phyloP scores from a whole-genome alignment of 345 rosid genomes.

The Turritis glabra region DNA sequence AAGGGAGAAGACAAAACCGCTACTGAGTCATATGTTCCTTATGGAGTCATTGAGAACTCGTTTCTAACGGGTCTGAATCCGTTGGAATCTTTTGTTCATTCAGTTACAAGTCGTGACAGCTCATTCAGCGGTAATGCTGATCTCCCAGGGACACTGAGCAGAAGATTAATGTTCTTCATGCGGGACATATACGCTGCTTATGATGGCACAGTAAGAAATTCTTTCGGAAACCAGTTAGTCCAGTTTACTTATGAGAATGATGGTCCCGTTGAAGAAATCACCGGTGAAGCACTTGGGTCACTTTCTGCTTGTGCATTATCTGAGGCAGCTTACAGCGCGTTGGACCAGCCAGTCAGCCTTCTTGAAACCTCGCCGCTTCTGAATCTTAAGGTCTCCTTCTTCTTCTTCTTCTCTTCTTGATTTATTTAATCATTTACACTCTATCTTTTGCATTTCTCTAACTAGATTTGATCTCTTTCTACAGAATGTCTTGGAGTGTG shows the following conservation, averaged over 20 bases:
- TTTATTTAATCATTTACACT: not conserved
- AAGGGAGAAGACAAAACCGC: slow-evolving; percentile 33
- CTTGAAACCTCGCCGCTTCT: slow-evolving; percentile 49
- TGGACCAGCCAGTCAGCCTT: slow-evolving; percentile 90
- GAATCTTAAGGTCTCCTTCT: slow-evolving; percentile 44
- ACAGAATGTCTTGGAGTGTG: slow-evolving; percentile 89
- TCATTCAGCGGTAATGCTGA: slow-evolving; percentile 95
- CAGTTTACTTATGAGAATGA: slow-evolving; percentile 65
- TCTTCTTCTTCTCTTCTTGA: not conserved
- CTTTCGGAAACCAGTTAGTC: slow-evolving; percentile 76
- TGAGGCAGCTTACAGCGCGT: slow-evolving; percentile 95
- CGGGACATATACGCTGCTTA: slow-evolving; percentile 72
- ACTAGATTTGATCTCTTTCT: not conserved
- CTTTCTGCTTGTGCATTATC: slow-evolving; percentile 82
- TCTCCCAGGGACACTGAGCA: slow-evolving; percentile 84
- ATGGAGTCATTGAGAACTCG: slow-evolving; percentile 68
- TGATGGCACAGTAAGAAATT: slow-evolving; percentile 85
- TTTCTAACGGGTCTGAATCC: slow-evolving; percentile 83
- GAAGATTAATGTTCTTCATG: slow-evolving; percentile 87
- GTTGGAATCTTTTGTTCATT: slow-evolving; percentile 78
- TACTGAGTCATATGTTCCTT: slow-evolving; percentile 61
- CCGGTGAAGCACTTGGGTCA: slow-evolving; percentile 80
- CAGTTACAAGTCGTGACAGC: slow-evolving; percentile 76
- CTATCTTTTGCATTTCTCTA: not conserved
- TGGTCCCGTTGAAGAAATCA: slow-evolving; percentile 38